Percentiles rank a stretch among this genome's conserved stretches.
These are phyloP conservation scores for Crithidia thermophila DNA, from an alignment of 208 protist genomes.

Conservation along the genomic window DNA sequence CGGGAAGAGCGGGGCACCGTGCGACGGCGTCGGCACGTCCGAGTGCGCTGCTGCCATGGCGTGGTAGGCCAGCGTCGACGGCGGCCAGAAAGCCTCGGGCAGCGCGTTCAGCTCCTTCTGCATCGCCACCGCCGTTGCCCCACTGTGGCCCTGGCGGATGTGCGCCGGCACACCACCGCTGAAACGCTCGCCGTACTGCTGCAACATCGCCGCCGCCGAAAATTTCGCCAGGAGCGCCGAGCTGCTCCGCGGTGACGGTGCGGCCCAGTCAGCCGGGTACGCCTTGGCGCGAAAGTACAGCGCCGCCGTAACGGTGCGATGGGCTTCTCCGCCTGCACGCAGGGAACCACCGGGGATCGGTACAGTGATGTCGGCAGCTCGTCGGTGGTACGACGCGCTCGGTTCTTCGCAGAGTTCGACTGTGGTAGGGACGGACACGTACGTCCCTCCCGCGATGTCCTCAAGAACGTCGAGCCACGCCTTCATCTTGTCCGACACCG, in stretches of 20 bases:
- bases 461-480: conserved; percentile 67
- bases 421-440: conserved; percentile 30
- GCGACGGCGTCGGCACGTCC: conserved; percentile 7
- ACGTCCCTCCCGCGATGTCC: conserved; percentile 37
- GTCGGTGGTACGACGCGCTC: conserved; percentile 20
- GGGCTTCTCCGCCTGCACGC: not conserved
- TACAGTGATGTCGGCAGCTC: not conserved
- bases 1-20: conserved; percentile 49
- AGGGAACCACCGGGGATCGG: not conserved
- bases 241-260: conserved; percentile 27
- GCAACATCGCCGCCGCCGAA: conserved; percentile 40
- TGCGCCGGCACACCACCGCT: conserved; percentile 42
- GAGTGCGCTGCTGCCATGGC: not conserved
- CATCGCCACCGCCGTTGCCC: conserved; percentile 12
- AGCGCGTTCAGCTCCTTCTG: conserved; percentile 33
- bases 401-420: conserved; percentile 31
- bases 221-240: conserved; percentile 38
- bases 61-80: conserved; percentile 33
- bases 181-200: conserved; percentile 49
- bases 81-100: conserved; percentile 28
- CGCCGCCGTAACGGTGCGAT: conserved; percentile 30
- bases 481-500: conserved; percentile 54
- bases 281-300: conserved; percentile 55
- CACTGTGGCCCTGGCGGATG: conserved; percentile 11
- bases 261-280: conserved; percentile 53